Conservation (phyloP, 2,329 filamentous ascomycete genomes). For the Cytospora schulzeri region DNA sequence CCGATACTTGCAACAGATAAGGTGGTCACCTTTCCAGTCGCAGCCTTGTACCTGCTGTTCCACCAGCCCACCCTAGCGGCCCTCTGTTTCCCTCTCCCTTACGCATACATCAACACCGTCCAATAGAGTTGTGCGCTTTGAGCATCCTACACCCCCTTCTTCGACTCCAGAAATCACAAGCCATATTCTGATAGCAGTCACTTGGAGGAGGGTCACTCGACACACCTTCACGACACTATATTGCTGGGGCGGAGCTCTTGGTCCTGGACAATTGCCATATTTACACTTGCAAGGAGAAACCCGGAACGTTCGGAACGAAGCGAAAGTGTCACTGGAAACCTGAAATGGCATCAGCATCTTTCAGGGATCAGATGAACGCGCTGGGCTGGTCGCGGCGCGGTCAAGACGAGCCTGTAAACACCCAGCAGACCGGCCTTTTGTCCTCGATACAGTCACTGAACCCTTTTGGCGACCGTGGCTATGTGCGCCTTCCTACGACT, state of each 20-base stretch:
- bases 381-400: slow-evolving; percentile 91
- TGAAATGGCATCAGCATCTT: slow-evolving; percentile 81
- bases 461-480: slow-evolving; percentile 83
- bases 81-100: slow-evolving; percentile 28
- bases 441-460: slow-evolving; percentile 83
- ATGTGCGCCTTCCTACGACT: slow-evolving; percentile 85
- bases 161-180: slow-evolving; percentile 32
- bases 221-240: slow-evolving; percentile 30
- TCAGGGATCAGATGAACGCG: slow-evolving; percentile 92
- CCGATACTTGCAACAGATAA: slow-evolving; percentile 11
- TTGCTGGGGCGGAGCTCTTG: slow-evolving; percentile 20
- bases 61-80: slow-evolving; percentile 29
- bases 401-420: slow-evolving; percentile 74
- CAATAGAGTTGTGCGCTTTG: slow-evolving; percentile 28
- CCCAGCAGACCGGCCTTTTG: slow-evolving; percentile 72
- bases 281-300: neutral
- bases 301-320: slow-evolving; percentile 18
- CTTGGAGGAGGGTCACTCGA: slow-evolving; percentile 33
- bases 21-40: slow-evolving; percentile 14
- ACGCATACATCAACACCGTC: slow-evolving; percentile 25
- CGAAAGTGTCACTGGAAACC: neutral
- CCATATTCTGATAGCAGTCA: slow-evolving; percentile 30
- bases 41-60: slow-evolving; percentile 25
- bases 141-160: slow-evolving; percentile 27
- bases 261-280: slow-evolving; percentile 4